These are phyloP conservation scores for Anethum foeniculum DNA, from an alignment of 140 eudicot genomes.

Conservation along the genomic window DNA sequence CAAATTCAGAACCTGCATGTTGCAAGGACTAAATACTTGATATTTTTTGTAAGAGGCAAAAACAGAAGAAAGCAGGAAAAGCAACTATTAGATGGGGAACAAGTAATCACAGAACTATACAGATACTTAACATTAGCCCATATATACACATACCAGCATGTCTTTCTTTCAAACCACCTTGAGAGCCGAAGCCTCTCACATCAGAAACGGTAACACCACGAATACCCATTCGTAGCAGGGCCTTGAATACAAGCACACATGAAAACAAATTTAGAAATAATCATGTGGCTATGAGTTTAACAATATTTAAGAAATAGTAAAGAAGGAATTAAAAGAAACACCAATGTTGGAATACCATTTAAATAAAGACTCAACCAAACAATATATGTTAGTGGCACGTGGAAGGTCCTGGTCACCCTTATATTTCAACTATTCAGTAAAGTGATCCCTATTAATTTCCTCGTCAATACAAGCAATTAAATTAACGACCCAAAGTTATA, in stretches of 20 bases:
- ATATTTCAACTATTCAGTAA: background rate
- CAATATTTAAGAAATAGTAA: background rate
- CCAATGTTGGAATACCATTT: background rate
- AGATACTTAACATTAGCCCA: conserved; percentile 1
- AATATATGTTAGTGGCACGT: background rate
- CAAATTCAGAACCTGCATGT: conserved; percentile 55
- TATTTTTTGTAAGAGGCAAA: background rate
- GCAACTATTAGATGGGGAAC: background rate
- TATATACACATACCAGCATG: conserved; percentile 43
- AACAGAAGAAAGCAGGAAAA: background rate
- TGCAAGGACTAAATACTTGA: background rate
- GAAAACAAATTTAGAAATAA: conserved; percentile 4
- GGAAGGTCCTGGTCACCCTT: background rate
- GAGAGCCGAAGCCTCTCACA: conserved; percentile 68
- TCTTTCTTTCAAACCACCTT: conserved; percentile 59
- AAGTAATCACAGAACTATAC: background rate
- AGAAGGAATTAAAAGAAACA: background rate
- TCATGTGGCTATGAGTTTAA: background rate
- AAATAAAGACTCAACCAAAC: background rate
- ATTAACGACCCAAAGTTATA: background rate
- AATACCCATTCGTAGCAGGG: conserved; percentile 50
- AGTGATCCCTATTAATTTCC: background rate
- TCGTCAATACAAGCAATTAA: background rate
- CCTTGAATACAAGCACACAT: conserved; percentile 24
- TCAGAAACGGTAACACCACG: conserved; percentile 67